Evolutionary conservation across 2,329 filamentous ascomycete genomes (phyloP).

Genomic region (Neonectria hederae): DNA sequence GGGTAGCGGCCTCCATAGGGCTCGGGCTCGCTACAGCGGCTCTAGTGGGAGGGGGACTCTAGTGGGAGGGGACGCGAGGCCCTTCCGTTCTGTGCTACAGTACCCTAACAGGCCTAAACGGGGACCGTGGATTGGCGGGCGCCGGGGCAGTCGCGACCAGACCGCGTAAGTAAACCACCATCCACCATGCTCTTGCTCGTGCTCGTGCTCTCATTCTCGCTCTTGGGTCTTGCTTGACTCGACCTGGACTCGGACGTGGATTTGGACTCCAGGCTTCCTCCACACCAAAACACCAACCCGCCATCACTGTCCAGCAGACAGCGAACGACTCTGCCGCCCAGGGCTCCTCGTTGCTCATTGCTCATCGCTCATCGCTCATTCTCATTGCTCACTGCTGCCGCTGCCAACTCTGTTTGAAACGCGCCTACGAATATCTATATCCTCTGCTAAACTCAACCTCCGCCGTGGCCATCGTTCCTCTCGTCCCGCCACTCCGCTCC

Average conservation of each 20-base stretch:
- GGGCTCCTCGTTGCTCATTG: background rate
- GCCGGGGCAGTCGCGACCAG: constrained; percentile 41
- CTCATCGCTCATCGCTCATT: background rate
- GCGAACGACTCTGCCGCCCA: background rate
- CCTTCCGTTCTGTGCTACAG: background rate
- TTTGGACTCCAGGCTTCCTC: constrained; percentile 11
- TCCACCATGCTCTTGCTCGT: background rate
- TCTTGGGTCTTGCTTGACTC: constrained; percentile 8
- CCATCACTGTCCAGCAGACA: background rate
- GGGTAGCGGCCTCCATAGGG: background rate
- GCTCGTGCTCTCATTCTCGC: background rate
- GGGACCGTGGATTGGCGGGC: background rate
- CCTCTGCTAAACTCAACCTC: background rate
- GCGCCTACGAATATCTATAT: constrained; percentile 5
- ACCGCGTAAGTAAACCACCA: constrained; percentile 46
- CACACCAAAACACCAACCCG: constrained; percentile 9
- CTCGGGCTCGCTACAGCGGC: background rate
- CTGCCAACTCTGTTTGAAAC: constrained; percentile 8
- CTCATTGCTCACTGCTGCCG: background rate
- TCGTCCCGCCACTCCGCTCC: constrained; percentile 14
- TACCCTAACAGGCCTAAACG: background rate
- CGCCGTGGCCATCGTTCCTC: constrained; percentile 3
- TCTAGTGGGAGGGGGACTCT: too few relatives aligned
- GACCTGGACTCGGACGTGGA: constrained; percentile 3
- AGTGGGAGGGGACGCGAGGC: background rate